Conservation (phyloP, 179 eudicot species). For the Amaranthus tricolor region DNA sequence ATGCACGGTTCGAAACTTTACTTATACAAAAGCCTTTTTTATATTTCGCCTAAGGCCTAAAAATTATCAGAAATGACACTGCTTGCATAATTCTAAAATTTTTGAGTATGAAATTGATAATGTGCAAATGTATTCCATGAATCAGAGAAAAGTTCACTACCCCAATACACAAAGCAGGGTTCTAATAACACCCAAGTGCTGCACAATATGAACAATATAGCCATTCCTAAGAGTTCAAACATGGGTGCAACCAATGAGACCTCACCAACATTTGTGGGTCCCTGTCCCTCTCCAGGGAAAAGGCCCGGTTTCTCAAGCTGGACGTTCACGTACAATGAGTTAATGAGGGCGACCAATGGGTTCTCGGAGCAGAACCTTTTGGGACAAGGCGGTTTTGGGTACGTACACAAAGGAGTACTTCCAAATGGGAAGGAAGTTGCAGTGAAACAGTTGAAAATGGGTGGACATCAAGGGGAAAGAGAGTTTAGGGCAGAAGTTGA, state of each 20-base stretch:
- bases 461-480: conserved; percentile 44
- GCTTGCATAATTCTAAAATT: background rate
- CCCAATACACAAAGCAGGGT: conserved; percentile 33
- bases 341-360: conserved; percentile 36
- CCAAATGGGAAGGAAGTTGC: conserved; percentile 51
- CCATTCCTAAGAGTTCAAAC: conserved; percentile 7
- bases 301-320: conserved; percentile 21
- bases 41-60: too few relatives aligned
- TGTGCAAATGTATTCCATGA: background rate
- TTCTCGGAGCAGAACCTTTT: conserved; percentile 41
- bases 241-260: background rate
- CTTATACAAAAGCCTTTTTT: too few relatives aligned
- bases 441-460: conserved; percentile 49
- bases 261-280: background rate
- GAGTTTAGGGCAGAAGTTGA: conserved; percentile 50
- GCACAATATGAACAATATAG: conserved; percentile 9
- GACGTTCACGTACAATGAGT: conserved; percentile 40
- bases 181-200: conserved; percentile 18
- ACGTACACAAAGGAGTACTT: conserved; percentile 44
- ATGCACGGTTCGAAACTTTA: conserved; percentile 1
- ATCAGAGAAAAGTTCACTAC: conserved; percentile 29
- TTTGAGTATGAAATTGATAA: too few relatives aligned
- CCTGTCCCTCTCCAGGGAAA: conserved; percentile 11
- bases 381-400: conserved; percentile 55
- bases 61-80: too few relatives aligned